These are phyloP conservation scores for Discostella stelligeroides DNA, from an alignment of 108 stramenopile genomes.

Conservation along the genomic window DNA sequence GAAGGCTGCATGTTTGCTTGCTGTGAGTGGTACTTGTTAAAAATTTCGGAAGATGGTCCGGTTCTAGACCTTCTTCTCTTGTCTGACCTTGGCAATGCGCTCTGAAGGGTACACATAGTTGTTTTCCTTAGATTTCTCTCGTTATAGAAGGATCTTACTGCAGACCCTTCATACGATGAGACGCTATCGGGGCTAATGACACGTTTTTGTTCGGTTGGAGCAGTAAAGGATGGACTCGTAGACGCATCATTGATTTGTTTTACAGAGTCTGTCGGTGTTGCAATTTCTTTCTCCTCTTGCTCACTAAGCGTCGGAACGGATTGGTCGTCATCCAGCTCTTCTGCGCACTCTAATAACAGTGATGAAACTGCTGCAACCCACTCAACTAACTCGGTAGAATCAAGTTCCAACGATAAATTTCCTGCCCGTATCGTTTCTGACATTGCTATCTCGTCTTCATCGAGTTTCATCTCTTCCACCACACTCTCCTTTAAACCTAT, in stretches of 20 bases:
- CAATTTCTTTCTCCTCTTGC: constrained; percentile 4
- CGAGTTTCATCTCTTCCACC: constrained; percentile 25
- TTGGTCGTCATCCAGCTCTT: constrained; percentile 33
- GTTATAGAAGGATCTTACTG: neutral
- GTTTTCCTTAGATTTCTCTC: neutral
- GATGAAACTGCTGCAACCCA: constrained; percentile 37
- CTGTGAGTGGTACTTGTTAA: neutral
- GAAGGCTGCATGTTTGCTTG: neutral
- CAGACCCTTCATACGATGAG: neutral
- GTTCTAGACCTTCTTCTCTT: too few relatives aligned
- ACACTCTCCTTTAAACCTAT: neutral
- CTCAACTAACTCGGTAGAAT: constrained; percentile 18
- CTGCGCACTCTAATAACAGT: constrained; percentile 32
- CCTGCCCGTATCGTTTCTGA: constrained; percentile 2
- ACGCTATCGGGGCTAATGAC: neutral
- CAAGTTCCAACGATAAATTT: neutral
- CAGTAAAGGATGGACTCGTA: neutral
- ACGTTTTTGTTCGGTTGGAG: neutral
- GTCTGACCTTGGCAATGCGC: constrained; percentile 6
- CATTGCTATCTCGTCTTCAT: constrained; percentile 19
- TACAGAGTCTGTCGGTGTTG: too few relatives aligned
- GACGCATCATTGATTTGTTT: neutral
- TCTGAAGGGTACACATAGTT: constrained; percentile 9
- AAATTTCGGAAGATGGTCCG: neutral
- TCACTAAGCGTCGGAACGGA: neutral